A percentile compares a stretch with the other conserved stretches of the same genome.
These are phyloP conservation scores for Acorus gramineus DNA, from an alignment of 106 monocot genomes.

Conservation along the genomic window DNA sequence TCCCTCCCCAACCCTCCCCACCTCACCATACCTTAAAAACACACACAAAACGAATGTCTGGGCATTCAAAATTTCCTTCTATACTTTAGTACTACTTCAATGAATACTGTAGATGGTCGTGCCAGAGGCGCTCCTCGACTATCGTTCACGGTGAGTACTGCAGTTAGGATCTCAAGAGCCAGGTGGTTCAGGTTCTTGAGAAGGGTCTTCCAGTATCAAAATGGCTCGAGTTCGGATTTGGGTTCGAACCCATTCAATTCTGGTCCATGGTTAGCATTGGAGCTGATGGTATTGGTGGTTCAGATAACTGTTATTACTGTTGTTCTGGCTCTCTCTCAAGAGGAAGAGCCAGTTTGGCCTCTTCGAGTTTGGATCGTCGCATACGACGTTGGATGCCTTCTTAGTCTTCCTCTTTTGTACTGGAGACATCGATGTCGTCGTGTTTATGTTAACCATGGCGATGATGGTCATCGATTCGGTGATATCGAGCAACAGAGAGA, in stretches of 20 bases:
- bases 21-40: too few species aligned
- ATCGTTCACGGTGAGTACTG: slow-evolving; percentile 30
- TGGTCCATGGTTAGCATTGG: too few species aligned
- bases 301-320: too few species aligned
- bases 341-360: slow-evolving; percentile 73
- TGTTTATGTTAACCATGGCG: neutral
- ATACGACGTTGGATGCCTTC: slow-evolving; percentile 59
- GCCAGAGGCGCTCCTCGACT: slow-evolving; percentile 7
- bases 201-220: too few species aligned
- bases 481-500: slow-evolving; percentile 42
- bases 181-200: slow-evolving; percentile 42
- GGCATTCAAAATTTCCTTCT: too few species aligned
- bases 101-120: too few species aligned
- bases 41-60: too few species aligned
- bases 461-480: neutral
- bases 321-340: neutral
- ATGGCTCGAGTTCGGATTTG: too few species aligned
- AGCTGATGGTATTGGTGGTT: too few species aligned
- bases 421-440: slow-evolving; percentile 1
- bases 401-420: slow-evolving; percentile 42
- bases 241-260: too few species aligned
- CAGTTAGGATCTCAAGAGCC: slow-evolving; percentile 49
- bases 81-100: too few species aligned
- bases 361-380: slow-evolving; percentile 59
- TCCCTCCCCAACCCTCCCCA: too few species aligned